Conservation (phyloP, 371 early-diverging fungal genomes). For the Mucor saturninus region DNA sequence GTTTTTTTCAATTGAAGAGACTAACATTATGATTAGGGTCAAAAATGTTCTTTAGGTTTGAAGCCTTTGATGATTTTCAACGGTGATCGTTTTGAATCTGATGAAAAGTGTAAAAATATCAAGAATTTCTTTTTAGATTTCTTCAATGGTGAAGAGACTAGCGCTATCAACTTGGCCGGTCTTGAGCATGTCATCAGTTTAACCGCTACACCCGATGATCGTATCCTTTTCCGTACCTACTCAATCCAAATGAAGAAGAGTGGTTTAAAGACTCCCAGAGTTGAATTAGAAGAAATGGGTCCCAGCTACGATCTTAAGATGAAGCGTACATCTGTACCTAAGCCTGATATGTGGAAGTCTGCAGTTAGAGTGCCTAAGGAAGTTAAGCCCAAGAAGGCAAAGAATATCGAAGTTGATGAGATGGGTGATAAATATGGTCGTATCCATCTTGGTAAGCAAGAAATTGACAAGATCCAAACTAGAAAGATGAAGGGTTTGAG, state of each 20-base stretch:
- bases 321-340: conserved; percentile 76
- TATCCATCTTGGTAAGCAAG: conserved; percentile 91
- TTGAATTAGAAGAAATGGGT: conserved; percentile 95
- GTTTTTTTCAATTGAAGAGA: neutral
- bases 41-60: conserved; percentile 85
- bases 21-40: conserved; percentile 41
- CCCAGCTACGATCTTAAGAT: conserved; percentile 85
- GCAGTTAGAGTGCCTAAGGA: conserved; percentile 87
- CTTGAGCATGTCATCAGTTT: conserved; percentile 89
- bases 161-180: conserved; percentile 82
- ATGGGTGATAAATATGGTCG: conserved; percentile 93
- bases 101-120: conserved; percentile 70
- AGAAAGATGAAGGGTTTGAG: conserved; percentile 98
- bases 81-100: conserved; percentile 85
- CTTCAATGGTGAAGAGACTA: conserved; percentile 82
- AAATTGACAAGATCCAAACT: conserved; percentile 90
- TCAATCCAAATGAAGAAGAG: conserved; percentile 85
- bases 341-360: conserved; percentile 81
- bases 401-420: conserved; percentile 89
- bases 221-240: conserved; percentile 82
- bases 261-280: conserved; percentile 82
- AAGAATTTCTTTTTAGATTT: conserved; percentile 90
- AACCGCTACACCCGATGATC: conserved; percentile 74
- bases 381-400: conserved; percentile 86
- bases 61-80: conserved; percentile 90